Base-by-base conservation (phyloP, 2,329 filamentous ascomycete genomes). In the Lasiodiplodia citricola region DNA sequence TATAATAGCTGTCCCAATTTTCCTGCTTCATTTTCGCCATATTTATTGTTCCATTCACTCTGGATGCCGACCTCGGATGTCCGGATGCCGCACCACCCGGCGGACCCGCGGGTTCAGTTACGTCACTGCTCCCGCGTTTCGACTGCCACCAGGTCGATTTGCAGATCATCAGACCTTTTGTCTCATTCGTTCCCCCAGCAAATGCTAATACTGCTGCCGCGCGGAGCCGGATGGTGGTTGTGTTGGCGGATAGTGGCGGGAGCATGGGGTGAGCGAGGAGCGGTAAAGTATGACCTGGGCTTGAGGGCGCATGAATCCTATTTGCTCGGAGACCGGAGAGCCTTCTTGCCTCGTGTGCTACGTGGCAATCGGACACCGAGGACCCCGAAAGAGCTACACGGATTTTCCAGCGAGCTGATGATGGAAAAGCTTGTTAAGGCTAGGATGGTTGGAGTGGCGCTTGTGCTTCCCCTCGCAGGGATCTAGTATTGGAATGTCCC, bases 161-260 rank as follows among this genome's bases (percentile, higher is more conserved):
- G 38, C 10, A 8, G 41, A 63, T 63, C 58, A 63, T 28, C 58
- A 18, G 38, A 60, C 58, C n/a, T 37, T 51, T 21, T 31, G 41
- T 44, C n/a, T 60, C 23, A 56, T 56, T 47, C 37, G 10, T 21
- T 7, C 21, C 44, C 31, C 7, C 31, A 31, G 31, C 6, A 35
- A 47, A 21, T 47, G 44, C 44, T 47, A 47, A 47, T 47, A 11
- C 11, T 28, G 16, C 8, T 63, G 10, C 58, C 58, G 58, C 41
- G 47, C 41, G 18, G 10, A n/a, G 18, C 58, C 41, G 58, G 18
- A 63, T 47, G 44, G 44, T 21, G 8, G 44, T 47, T 21, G 10
- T 25, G 16, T 37, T 21, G 41, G 47, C 58, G 41, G 58, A 63
- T 35, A 21, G 13, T 18, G 41, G 58, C 41, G 58, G 58, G 11